Conservation (phyloP, 805 yeast species). For the Yamadazyma laniorum region DNA sequence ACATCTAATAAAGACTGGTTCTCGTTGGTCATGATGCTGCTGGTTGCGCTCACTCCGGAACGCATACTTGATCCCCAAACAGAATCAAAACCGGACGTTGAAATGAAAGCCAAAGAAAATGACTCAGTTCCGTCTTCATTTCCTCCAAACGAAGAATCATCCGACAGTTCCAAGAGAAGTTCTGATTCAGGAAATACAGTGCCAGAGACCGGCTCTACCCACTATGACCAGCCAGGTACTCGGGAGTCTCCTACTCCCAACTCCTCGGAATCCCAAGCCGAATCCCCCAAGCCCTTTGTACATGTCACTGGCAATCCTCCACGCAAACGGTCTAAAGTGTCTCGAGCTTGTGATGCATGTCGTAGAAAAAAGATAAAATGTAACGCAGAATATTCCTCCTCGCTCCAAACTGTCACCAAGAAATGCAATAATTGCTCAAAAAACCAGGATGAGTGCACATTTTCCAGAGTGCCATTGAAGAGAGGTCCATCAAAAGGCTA, state of each 20-base stretch:
- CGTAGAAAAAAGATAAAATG: constrained; percentile 71
- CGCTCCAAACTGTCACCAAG: constrained; percentile 47
- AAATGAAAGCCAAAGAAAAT: too few species aligned
- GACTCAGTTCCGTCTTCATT: too few species aligned
- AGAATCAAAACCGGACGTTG: background rate
- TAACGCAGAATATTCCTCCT: constrained; percentile 53
- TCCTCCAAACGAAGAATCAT: too few species aligned
- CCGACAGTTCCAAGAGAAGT: too few species aligned
- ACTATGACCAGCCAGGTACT: too few species aligned
- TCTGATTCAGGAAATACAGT: too few species aligned
- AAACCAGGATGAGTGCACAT: constrained; percentile 60
- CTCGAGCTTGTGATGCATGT: constrained; percentile 81
- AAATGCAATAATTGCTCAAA: constrained; percentile 63
- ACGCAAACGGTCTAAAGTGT: constrained; percentile 67
- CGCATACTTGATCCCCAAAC: background rate
- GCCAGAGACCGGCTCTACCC: too few species aligned
- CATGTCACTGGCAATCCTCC: constrained; percentile 18
- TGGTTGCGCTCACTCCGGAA: background rate
- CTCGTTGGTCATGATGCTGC: background rate
- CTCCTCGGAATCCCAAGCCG: background rate
- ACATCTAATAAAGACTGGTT: too few species aligned
- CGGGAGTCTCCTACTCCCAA: too few species aligned
- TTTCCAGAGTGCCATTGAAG: constrained; percentile 69
- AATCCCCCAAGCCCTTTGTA: background rate
- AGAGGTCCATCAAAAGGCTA: constrained; percentile 81